Evolutionary conservation across 2,329 filamentous ascomycete genomes (phyloP).

Genomic region (Cryphonectria nitschkei): DNA sequence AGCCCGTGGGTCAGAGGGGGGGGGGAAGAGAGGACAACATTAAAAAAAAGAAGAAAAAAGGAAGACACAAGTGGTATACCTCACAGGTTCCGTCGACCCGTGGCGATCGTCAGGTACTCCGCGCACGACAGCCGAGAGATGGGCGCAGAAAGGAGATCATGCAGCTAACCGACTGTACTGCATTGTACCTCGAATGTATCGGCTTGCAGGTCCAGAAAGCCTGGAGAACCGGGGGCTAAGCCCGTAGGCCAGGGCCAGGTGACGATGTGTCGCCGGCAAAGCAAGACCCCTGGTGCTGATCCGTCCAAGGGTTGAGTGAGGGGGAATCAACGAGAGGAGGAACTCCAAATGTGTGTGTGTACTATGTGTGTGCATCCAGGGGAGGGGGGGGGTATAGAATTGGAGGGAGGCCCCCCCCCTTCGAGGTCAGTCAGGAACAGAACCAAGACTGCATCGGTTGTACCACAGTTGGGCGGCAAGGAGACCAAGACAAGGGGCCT

Average conservation of each 20-base stretch:
- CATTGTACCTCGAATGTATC: constrained; percentile 16
- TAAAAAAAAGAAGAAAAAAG: background rate
- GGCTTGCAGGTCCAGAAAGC: constrained; percentile 18
- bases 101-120: constrained; percentile 16
- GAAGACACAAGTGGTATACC: constrained; percentile 14
- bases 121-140: background rate
- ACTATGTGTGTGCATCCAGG: background rate
- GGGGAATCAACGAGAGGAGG: constrained; percentile 2
- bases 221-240: constrained; percentile 2
- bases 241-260: constrained; percentile 4
- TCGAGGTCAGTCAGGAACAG: background rate
- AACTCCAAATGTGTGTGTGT: background rate
- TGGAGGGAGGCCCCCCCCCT: too few relatives aligned
- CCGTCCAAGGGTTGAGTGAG: constrained; percentile 17
- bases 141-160: background rate
- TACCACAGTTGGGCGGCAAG: constrained; percentile 1
- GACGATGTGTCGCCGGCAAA: background rate
- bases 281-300: constrained; percentile 10
- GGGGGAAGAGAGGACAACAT: background rate
- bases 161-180: background rate
- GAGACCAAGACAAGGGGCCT: background rate
- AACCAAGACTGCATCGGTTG: background rate
- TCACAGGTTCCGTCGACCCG: background rate
- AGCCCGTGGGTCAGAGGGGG: background rate
- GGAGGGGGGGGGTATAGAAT: too few relatives aligned